These are phyloP conservation scores for Hypomontagnella monticulosa DNA, from an alignment of 495 filamentous ascomycete genomes.

Conservation along the genomic window DNA sequence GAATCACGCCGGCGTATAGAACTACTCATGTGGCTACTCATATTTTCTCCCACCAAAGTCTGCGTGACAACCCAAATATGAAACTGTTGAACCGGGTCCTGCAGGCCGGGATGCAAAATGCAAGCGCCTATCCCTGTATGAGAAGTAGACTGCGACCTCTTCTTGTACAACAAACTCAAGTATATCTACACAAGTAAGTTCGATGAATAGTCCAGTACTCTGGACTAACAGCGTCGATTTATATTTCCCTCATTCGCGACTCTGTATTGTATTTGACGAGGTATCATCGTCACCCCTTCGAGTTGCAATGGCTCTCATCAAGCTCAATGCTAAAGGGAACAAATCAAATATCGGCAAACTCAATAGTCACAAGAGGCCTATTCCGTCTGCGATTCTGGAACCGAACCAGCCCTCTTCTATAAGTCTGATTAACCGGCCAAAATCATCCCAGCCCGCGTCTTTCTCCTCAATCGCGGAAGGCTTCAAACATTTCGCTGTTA, in stretches of 20 bases:
- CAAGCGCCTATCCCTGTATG: too few relatives aligned
- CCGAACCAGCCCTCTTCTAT: slow-evolving; percentile 1
- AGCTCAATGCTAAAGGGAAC: not conserved
- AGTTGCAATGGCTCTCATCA: slow-evolving; percentile 5
- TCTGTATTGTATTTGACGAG: slow-evolving; percentile 8
- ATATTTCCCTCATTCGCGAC: not conserved
- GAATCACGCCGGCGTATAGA: too few relatives aligned
- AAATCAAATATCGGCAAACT: slow-evolving; percentile 3
- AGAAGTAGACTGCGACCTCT: too few relatives aligned
- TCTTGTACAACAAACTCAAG: too few relatives aligned
- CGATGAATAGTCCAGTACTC: too few relatives aligned
- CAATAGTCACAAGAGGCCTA: not conserved
- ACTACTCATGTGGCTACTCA: too few relatives aligned
- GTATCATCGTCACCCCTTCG: not conserved
- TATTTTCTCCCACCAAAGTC: too few relatives aligned
- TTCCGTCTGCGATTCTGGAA: slow-evolving; percentile 2
- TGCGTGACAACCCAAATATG: too few relatives aligned
- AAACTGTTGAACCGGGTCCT: too few relatives aligned
- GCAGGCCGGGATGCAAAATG: too few relatives aligned
- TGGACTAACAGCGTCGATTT: not conserved
- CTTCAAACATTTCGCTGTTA: too few relatives aligned
- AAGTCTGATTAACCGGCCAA: not conserved
- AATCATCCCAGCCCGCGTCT: not conserved
- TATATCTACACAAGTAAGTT: too few relatives aligned
- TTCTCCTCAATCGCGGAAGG: not conserved